Conservation (phyloP, 208 protist genomes). For the Lotmaria passim region DNA sequence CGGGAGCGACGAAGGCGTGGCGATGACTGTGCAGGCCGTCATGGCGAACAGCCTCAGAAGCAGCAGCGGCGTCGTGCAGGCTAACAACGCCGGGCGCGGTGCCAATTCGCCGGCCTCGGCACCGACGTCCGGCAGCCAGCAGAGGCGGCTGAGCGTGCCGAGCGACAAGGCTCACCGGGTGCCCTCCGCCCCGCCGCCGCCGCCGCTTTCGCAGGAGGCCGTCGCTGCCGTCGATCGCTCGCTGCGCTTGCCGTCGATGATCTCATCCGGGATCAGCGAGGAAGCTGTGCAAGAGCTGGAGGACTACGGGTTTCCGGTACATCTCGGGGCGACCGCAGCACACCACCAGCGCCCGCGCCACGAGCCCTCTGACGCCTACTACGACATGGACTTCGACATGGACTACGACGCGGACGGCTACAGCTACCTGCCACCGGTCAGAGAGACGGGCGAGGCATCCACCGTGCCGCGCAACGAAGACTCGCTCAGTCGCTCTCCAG, state of each 20-base stretch:
- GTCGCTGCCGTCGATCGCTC: slow-evolving; percentile 5
- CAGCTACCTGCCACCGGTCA: slow-evolving; percentile 5
- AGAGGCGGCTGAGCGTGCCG: slow-evolving; percentile 9
- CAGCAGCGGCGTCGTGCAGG: not conserved
- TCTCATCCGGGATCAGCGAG: slow-evolving; percentile 2
- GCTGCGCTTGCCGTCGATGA: not conserved
- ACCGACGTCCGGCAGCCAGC: not conserved
- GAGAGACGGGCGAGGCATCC: not conserved
- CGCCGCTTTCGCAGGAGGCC: not conserved
- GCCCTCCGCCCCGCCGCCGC: not conserved
- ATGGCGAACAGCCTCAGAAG: slow-evolving; percentile 3
- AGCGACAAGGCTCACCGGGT: not conserved
- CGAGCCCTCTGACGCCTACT: not conserved
- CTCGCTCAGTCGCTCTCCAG: not conserved
- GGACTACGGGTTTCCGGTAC: slow-evolving; percentile 10
- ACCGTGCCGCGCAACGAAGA: not conserved
- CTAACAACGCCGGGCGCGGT: no score
- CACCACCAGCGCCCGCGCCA: not conserved
- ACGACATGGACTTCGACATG: slow-evolving; percentile 18
- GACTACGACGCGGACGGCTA: slow-evolving; percentile 1
- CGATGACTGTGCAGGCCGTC: not conserved
- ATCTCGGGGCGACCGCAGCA: not conserved
- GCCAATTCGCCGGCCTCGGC: not conserved
- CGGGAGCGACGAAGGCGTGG: not conserved
- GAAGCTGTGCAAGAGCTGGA: slow-evolving; percentile 1